Evolutionary conservation across 2,329 filamentous ascomycete species (phyloP), one percentile per base, ranked within the genome.

Genomic region (Purpureocillium takamizusanense): DNA sequence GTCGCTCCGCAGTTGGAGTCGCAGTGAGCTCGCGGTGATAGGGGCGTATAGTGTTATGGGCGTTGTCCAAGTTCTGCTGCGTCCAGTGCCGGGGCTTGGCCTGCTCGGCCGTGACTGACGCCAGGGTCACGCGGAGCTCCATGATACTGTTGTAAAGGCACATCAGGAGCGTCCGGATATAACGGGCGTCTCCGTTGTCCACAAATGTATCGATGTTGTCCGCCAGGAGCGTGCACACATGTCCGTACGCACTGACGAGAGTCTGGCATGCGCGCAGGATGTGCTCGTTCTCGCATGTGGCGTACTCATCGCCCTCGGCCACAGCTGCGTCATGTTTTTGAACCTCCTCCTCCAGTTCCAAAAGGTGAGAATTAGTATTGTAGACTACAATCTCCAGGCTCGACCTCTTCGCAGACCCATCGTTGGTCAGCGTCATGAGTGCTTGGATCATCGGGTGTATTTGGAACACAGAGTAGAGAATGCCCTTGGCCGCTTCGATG

Each of bases 401-500:
- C 4, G 77, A 80, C 36, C 76, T 65, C 51, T 78, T 78, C 16
- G 69, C 63, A 9, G 74, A 74, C 25, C 71, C 74, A 42, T 81
- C 76, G 46, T 70, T 75, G 35, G 76, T 72, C 35, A 82, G 62
- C 32, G 73, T 69, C 56, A 81, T 76, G 38, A 83, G 63, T 58
- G 75, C 76, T 55, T 82, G 77, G 42, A 83, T 79, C 60, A 77
- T 76, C 5, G 78, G 78, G 44, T 83, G 78, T 18, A 82, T 77
- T 52, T 81, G 77, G 45, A 81, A 82, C 23, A 82, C 69, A 4
- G 78, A 76, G 53, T 81, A 82, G 3, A 82, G 65, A 17, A 82
- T 75, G 21, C 78, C 78, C 52, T 81, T 81, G 23, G 78, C 78
- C 12, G 74, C 72, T 51, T 83, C 78, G 23, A 81, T 61, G 3